A percentile compares a stretch with the other conserved stretches of the same genome.
Evolutionary conservation across 495 filamentous ascomycete species (phyloP).

Genomic region (Aspergillus nidulans): DNA sequence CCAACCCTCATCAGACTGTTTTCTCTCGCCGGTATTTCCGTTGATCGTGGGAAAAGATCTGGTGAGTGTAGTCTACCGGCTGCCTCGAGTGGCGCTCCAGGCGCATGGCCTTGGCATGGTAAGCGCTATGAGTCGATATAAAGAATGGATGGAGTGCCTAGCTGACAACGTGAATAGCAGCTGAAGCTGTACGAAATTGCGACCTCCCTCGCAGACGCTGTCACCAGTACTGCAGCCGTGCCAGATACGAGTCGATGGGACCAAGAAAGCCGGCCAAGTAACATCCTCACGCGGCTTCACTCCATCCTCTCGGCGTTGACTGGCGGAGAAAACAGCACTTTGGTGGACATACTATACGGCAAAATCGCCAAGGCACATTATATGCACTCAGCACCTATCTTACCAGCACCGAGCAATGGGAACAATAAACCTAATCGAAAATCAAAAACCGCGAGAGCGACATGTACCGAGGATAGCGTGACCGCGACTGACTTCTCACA

Average conservation of each 20-base stretch:
- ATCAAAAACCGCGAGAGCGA: background rate
- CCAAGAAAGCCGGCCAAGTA: constrained; percentile 20
- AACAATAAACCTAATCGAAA: background rate
- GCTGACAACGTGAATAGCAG: constrained; percentile 22
- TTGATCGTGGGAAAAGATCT: constrained; percentile 40
- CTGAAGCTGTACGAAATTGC: constrained; percentile 46
- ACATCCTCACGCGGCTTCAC: constrained; percentile 29
- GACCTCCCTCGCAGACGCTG: constrained; percentile 40
- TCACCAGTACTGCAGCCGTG: constrained; percentile 21
- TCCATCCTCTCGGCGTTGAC: constrained; percentile 28
- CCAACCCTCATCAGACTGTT: background rate
- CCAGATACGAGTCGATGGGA: constrained; percentile 10
- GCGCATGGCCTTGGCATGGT: constrained; percentile 36
- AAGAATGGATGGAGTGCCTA: background rate
- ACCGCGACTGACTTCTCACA: no score
- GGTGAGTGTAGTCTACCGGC: constrained; percentile 32
- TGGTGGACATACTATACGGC: constrained; percentile 24
- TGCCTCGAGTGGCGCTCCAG: constrained; percentile 33
- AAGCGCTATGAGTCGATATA: background rate
- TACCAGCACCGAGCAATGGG: background rate
- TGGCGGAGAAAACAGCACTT: constrained; percentile 29
- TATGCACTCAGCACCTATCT: background rate
- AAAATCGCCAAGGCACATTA: constrained; percentile 24
- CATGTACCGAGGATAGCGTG: background rate
- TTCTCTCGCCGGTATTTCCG: constrained; percentile 28